Base-by-base conservation (phyloP, 129 eudicot species). In the Pulicaria dysenterica region DNA sequence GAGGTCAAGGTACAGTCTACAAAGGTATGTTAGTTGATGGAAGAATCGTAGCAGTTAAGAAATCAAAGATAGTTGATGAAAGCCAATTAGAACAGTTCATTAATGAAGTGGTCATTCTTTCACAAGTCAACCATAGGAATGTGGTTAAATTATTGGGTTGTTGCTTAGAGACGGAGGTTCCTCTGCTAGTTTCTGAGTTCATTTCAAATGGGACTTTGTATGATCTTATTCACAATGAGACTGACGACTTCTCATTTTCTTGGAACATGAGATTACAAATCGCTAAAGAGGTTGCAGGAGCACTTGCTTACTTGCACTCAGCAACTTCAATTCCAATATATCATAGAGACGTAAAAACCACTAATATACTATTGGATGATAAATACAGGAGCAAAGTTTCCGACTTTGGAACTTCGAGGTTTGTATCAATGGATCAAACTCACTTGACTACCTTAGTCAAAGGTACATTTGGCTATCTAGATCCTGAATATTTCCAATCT, bases 1-100 rank as follows among this genome's bases (percentile, higher is more conserved):
- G 81, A 58, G 81, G 70, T 12, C 81, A 77, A 37, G 73, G 73
- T 65, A 75, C 80, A 0, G 73, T 75, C 13, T 75, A 74, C 72
- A 74, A 74, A 51, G 79, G 75, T 19, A 77, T 77, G 81, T 41
- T 68, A 46, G 4, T 47, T 3, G 81, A 77, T 59, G 80, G 75
- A 12, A 77, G 62, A 39, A 47, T 59, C 8, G 75, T 77, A 0
- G 81, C 81, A 44, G 60, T 76, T 7, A 76, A 77, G 43, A 77
- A 69, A 44, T 77, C 81, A 7, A 69, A 68, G 38, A 16, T 40
- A 15, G 58, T 40, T 24, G 58, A 54, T 45, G 69, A 77, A 49
- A 47, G 75, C 15, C 56, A 67, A 48, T 5, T 68, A 9, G 70
- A 77, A 5, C 70, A 77, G 24, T 77, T 77, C 42, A 77, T 77